Conservation (phyloP, 495 filamentous ascomycete species). For the Hyaloscypha finlandica region DNA sequence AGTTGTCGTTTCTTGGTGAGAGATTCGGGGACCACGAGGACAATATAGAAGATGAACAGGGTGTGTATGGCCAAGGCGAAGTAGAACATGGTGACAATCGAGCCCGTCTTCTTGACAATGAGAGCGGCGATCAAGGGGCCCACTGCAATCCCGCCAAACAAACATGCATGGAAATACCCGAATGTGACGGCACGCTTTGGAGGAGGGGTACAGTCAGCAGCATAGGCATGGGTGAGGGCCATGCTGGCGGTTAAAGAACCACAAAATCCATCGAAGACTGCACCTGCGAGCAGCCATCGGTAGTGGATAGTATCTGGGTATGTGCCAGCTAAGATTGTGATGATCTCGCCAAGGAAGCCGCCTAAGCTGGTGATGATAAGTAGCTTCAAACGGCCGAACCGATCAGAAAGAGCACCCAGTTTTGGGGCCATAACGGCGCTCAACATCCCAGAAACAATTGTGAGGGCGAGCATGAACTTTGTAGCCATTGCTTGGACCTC, state of each 20-base stretch:
- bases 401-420: conserved; percentile 83
- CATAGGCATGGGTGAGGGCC: conserved; percentile 82
- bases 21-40: conserved; percentile 78
- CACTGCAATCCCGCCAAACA: conserved; percentile 83
- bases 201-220: conserved; percentile 81
- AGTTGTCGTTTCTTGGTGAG: conserved; percentile 67
- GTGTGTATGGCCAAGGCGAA: conserved; percentile 68
- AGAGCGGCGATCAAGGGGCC: conserved; percentile 81
- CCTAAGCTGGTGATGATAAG: conserved; percentile 69
- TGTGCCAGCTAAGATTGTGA: conserved; percentile 74
- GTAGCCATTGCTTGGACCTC: conserved; percentile 75
- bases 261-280: conserved; percentile 74
- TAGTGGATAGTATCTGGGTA: conserved; percentile 71
- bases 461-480: conserved; percentile 73
- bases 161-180: conserved; percentile 81
- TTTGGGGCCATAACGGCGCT: conserved; percentile 77
- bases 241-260: conserved; percentile 85
- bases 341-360: conserved; percentile 65
- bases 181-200: conserved; percentile 81
- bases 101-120: conserved; percentile 68
- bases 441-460: conserved; percentile 68
- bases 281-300: conserved; percentile 72
- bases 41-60: conserved; percentile 67
- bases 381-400: conserved; percentile 75
- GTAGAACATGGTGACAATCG: conserved; percentile 76